Evolutionary conservation across 495 filamentous ascomycete species (phyloP).

Genomic region (Aspergillus asperescens): DNA sequence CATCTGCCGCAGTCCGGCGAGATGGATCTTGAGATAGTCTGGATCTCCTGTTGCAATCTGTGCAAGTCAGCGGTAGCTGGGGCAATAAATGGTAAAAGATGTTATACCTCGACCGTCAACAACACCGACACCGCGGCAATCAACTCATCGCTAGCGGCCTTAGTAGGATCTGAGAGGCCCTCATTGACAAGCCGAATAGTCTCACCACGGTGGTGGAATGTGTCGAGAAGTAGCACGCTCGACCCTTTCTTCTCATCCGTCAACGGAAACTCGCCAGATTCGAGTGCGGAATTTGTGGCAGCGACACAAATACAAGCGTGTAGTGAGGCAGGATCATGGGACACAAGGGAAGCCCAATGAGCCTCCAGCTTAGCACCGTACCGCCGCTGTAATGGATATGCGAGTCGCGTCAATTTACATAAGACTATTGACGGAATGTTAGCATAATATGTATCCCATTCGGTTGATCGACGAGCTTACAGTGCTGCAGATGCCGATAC

Average conservation of each 20-base stretch:
- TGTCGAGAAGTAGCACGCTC: conserved; percentile 38
- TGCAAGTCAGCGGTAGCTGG: conserved; percentile 11
- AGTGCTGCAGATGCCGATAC: conserved; percentile 40
- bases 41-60: conserved; percentile 44
- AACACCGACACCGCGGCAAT: conserved; percentile 44
- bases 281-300: conserved; percentile 38
- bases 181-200: conserved; percentile 45
- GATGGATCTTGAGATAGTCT: conserved; percentile 44
- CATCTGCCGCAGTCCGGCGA: conserved; percentile 45
- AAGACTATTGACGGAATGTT: conserved; percentile 27
- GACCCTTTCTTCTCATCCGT: conserved; percentile 30
- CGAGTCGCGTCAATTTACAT: conserved; percentile 37
- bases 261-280: conserved; percentile 34
- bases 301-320: conserved; percentile 43
- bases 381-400: conserved; percentile 38
- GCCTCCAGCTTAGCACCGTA: conserved; percentile 36
- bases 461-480: conserved; percentile 21
- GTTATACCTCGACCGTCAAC: conserved; percentile 42
- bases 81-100: neutral
- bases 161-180: conserved; percentile 38
- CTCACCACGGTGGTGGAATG: conserved; percentile 43
- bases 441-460: neutral
- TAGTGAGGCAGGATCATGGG: conserved; percentile 37
- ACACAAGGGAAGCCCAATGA: conserved; percentile 40
- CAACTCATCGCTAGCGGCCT: conserved; percentile 41